These are phyloP conservation scores for Pseudonitzschia multiseries DNA, from an alignment of 108 stramenopile genomes.

Conservation along the genomic window DNA sequence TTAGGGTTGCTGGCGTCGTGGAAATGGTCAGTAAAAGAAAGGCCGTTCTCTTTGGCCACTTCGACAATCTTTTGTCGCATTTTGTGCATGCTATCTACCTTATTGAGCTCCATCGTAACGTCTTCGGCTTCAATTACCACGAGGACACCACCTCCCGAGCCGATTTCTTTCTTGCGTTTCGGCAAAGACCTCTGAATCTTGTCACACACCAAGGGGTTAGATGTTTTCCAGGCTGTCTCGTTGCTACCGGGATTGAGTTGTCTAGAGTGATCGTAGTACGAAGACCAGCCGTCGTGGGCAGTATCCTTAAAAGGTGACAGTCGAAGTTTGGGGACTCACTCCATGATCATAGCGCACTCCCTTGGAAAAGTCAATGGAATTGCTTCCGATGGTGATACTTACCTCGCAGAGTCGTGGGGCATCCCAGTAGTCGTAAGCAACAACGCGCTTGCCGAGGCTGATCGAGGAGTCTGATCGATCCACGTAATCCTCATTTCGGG, in stretches of 20 bases:
- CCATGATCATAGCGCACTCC: slow-evolving; percentile 23
- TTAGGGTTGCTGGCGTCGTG: slow-evolving; percentile 27
- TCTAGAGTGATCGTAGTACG: slow-evolving; percentile 12
- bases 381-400: slow-evolving; percentile 58
- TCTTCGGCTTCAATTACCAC: slow-evolving; percentile 63
- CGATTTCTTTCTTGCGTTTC: not conserved
- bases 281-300: slow-evolving; percentile 3
- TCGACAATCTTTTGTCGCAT: slow-evolving; percentile 16
- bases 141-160: slow-evolving; percentile 39
- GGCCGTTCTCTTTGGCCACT: slow-evolving; percentile 33
- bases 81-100: not conserved
- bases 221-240: not conserved
- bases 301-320: not conserved
- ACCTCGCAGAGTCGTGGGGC: slow-evolving; percentile 63
- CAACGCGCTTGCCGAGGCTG: not conserved
- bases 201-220: not conserved
- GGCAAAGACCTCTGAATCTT: not conserved
- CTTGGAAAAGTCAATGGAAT: slow-evolving; percentile 53
- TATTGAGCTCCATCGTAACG: slow-evolving; percentile 12
- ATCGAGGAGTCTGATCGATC: not conserved
- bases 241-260: not conserved
- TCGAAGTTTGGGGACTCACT: slow-evolving; percentile 10
- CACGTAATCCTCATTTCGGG: slow-evolving; percentile 7
- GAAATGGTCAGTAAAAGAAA: not conserved
- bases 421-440: slow-evolving; percentile 6